A percentile compares a stretch with the other conserved stretches of the same genome.
These are phyloP conservation scores for Phytopythium mirpurense DNA, from an alignment of 352 stramenopile genomes.

Conservation along the genomic window DNA sequence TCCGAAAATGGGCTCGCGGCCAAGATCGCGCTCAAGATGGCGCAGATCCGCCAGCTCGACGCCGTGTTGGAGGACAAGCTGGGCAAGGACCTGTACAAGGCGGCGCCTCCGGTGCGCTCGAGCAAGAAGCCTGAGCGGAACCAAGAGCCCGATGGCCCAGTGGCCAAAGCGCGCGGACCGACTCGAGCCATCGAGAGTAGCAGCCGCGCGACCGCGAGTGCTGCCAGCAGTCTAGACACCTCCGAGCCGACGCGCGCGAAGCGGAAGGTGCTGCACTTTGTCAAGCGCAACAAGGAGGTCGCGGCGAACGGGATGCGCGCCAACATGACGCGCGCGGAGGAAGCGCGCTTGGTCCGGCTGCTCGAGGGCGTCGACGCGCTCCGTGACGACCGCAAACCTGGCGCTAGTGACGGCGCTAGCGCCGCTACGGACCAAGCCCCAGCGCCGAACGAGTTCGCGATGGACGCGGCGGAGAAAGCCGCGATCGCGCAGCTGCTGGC, in stretches of 20 bases:
- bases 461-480: conserved; percentile 28
- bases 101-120: background rate
- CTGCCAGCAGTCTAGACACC: too few species aligned
- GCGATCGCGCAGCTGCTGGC: conserved; percentile 46
- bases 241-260: background rate
- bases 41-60: conserved; percentile 56
- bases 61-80: conserved; percentile 55
- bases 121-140: conserved; percentile 18
- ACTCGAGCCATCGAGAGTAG: conserved; percentile 6
- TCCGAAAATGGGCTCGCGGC: conserved; percentile 24
- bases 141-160: background rate
- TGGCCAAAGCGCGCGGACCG: too few species aligned
- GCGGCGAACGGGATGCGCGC: conserved; percentile 42
- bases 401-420: background rate
- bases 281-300: conserved; percentile 50
- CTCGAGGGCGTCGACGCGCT: conserved; percentile 18
- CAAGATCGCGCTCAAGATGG: conserved; percentile 75
- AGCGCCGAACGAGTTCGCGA: conserved; percentile 30
- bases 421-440: background rate
- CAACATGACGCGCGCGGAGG: conserved; percentile 55
- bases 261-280: conserved; percentile 16
- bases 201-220: too few species aligned
- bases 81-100: conserved; percentile 49
- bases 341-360: conserved; percentile 31
- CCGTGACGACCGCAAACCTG: background rate